phyloP scores from a whole-genome alignment of 2,329 filamentous ascomycete species.

The Sclerotinia glacialis region DNA sequence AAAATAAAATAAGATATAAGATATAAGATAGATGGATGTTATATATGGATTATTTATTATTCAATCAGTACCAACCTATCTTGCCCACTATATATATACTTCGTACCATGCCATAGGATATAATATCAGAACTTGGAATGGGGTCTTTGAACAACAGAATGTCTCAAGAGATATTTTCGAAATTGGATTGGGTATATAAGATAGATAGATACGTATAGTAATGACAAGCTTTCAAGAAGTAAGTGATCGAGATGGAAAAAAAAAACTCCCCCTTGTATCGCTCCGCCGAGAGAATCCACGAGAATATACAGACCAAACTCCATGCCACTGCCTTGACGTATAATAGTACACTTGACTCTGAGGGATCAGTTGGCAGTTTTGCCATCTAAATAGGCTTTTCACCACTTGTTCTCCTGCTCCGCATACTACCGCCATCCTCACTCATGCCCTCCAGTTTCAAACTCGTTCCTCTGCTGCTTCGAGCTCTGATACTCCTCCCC shows the following conservation, averaged over 20 bases:
- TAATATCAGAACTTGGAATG: neutral
- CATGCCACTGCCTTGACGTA: neutral
- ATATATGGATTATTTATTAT: too few species aligned
- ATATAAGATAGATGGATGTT: too few species aligned
- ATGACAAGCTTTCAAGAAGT: neutral
- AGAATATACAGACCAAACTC: slow-evolving; percentile 14
- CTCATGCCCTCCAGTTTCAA: slow-evolving; percentile 16
- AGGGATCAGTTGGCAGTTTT: neutral
- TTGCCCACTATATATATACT: too few species aligned
- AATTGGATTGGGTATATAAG: slow-evolving; percentile 15
- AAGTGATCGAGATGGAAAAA: slow-evolving; percentile 2
- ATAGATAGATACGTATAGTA: slow-evolving; percentile 6
- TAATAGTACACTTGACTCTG: neutral
- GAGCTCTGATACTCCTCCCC: slow-evolving; percentile 42
- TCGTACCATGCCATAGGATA: too few species aligned
- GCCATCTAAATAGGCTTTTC: neutral
- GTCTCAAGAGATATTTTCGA: neutral
- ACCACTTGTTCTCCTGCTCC: neutral
- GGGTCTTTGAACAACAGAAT: neutral
- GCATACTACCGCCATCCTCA: slow-evolving; percentile 19
- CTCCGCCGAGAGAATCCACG: neutral
- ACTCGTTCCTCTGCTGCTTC: slow-evolving; percentile 13
- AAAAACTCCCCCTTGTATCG: slow-evolving; percentile 12
- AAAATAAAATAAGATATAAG: too few species aligned
- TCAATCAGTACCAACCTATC: too few species aligned